These are phyloP conservation scores for Rheum nobile DNA, from an alignment of 148 eudicot species.

Conservation along the genomic window DNA sequence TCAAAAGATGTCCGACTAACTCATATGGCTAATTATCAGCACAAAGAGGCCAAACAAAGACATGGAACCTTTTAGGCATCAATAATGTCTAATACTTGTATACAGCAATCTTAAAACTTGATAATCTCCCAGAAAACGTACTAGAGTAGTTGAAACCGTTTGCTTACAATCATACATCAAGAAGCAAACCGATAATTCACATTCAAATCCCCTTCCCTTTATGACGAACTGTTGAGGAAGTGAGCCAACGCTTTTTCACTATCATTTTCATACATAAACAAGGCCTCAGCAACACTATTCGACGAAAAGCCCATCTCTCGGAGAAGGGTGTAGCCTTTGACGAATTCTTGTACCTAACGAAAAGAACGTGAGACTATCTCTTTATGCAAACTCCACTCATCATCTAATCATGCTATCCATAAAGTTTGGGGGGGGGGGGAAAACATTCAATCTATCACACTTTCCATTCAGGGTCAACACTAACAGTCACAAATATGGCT, in stretches of 20 bases:
- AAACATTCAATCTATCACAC: background rate
- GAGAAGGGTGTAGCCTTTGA: conserved; percentile 49
- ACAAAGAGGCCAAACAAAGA: too few species aligned
- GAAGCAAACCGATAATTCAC: background rate
- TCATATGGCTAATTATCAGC: too few species aligned
- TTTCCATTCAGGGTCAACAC: background rate
- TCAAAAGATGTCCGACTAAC: too few species aligned
- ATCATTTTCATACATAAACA: conserved; percentile 76
- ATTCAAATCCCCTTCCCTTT: background rate
- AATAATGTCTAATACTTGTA: background rate
- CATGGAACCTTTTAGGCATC: background rate
- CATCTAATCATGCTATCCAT: background rate
- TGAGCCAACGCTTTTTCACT: conserved; percentile 77
- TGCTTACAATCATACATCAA: background rate
- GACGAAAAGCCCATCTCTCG: conserved; percentile 92
- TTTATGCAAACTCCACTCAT: background rate
- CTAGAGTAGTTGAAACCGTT: background rate
- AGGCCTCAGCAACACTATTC: conserved; percentile 66
- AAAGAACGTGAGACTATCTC: background rate
- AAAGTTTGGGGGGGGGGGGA: too few species aligned
- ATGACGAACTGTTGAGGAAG: conserved; percentile 57
- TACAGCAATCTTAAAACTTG: background rate
- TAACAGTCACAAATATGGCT: background rate
- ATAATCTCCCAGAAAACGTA: background rate
- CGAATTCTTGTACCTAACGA: conserved; percentile 74